Conservation (phyloP, 345 rosid species). For the Trapa incisa region DNA sequence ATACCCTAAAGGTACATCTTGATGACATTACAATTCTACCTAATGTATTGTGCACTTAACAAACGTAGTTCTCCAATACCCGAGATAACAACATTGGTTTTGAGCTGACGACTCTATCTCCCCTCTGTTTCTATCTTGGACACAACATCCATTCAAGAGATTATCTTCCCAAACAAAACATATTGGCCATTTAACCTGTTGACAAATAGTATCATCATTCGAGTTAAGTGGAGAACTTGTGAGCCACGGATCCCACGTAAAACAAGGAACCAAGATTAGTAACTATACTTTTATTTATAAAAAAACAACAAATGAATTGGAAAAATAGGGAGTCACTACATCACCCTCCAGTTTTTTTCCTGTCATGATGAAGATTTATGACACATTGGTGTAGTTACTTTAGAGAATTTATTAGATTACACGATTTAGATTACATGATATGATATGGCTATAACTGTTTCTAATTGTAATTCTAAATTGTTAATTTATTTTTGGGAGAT, state of each 20-base stretch:
- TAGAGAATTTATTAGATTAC: no score
- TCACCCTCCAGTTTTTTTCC: conserved; percentile 65
- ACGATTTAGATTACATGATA: no score
- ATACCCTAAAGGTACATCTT: background rate
- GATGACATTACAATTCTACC: background rate
- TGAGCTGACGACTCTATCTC: conserved; percentile 47
- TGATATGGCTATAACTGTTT: no score
- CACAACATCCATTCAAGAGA: conserved; percentile 81
- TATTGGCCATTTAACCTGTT: conserved; percentile 85
- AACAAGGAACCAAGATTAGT: background rate
- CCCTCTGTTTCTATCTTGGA: conserved; percentile 77
- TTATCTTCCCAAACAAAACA: conserved; percentile 80
- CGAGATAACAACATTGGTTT: conserved; percentile 42
- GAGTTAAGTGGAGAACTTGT: background rate
- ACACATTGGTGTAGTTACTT: conserved; percentile 45
- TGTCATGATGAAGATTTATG: conserved; percentile 84
- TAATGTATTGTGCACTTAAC: conserved; percentile 6
- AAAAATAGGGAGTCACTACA: background rate
- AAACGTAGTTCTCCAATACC: conserved; percentile 66
- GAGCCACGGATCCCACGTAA: background rate
- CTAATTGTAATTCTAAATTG: no score
- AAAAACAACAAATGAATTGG: background rate
- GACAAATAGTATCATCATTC: background rate
- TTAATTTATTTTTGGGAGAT: no score
- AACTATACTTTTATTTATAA: background rate